Evolutionary conservation across 371 early-diverging fungal genomes (phyloP).

Genomic region (Umbelopsis sp.): DNA sequence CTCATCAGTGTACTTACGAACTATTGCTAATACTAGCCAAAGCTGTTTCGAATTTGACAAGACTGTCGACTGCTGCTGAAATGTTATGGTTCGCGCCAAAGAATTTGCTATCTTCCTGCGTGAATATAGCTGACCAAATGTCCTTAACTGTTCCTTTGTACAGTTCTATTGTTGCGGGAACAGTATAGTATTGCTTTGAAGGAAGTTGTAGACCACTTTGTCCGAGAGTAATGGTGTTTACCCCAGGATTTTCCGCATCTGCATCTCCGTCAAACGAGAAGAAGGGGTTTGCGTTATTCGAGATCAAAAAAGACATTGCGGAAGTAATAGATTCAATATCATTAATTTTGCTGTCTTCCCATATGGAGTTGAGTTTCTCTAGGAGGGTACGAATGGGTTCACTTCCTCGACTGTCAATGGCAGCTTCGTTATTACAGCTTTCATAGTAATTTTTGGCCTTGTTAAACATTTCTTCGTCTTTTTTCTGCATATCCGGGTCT

Average conservation of each 20-base stretch:
- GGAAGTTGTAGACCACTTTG: not conserved
- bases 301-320: constrained; percentile 19
- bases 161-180: constrained; percentile 19
- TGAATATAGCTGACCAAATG: constrained; percentile 24
- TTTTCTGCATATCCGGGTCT: not conserved
- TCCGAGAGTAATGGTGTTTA: not conserved
- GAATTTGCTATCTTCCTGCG: constrained; percentile 10
- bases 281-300: constrained; percentile 17
- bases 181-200: not conserved
- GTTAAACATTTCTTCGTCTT: constrained; percentile 29
- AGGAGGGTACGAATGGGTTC: constrained; percentile 48
- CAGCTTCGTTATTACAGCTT: constrained; percentile 53
- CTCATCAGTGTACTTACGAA: constrained; percentile 18
- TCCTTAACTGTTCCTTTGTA: constrained; percentile 43
- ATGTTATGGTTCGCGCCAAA: constrained; percentile 26
- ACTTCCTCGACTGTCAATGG: constrained; percentile 47
- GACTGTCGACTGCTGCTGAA: constrained; percentile 31
- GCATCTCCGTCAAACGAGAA: not conserved
- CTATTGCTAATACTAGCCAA: constrained; percentile 44
- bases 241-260: not conserved
- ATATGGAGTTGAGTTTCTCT: constrained; percentile 26
- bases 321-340: constrained; percentile 13
- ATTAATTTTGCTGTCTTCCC: constrained; percentile 21
- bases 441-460: constrained; percentile 48
- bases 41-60: constrained; percentile 52